These are phyloP conservation scores for Volvox carteri DNA, from an alignment of 163 green algal genomes.

Conservation along the genomic window DNA sequence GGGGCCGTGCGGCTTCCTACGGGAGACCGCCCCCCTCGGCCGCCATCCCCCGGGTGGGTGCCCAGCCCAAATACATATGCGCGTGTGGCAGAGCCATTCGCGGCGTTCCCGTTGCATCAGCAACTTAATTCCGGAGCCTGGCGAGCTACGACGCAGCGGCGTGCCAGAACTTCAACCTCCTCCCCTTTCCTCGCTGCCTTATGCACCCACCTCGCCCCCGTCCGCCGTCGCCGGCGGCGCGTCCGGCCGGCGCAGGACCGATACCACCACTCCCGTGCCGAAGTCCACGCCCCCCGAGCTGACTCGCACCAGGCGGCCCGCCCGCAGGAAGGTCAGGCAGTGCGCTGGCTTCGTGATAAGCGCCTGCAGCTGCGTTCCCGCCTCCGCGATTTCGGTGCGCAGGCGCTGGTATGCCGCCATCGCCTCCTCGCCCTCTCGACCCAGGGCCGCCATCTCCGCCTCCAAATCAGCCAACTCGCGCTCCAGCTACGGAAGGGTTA, in stretches of 20 bases:
- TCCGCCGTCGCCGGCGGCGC: slow-evolving; percentile 17
- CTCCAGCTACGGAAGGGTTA: slow-evolving; percentile 61
- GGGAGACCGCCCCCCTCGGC: too few relatives aligned
- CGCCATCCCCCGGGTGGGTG: too few relatives aligned
- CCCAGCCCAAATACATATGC: too few relatives aligned
- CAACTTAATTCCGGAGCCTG: too few relatives aligned
- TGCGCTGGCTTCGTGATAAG: slow-evolving; percentile 79
- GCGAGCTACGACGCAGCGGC: too few relatives aligned
- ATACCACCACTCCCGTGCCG: slow-evolving; percentile 43
- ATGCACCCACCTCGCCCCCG: background rate
- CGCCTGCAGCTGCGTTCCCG: slow-evolving; percentile 33
- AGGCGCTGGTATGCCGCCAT: slow-evolving; percentile 43
- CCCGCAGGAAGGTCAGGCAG: slow-evolving; percentile 86
- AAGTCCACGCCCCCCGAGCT: slow-evolving; percentile 35
- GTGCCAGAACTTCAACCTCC: background rate
- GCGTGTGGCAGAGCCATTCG: too few relatives aligned
- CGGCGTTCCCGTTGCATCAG: too few relatives aligned
- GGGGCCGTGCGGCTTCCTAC: too few relatives aligned
- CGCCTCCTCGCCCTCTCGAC: slow-evolving; percentile 61
- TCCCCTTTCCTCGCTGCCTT: background rate
- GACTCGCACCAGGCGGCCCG: slow-evolving; percentile 87
- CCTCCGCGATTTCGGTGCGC: background rate
- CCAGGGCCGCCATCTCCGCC: slow-evolving; percentile 66
- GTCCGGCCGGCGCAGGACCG: slow-evolving; percentile 17
- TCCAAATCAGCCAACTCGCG: slow-evolving; percentile 71